Evolutionary conservation across 306 rosid species (phyloP), one percentile per base, ranked within the genome.

Genomic region (Cucumis cinereus): DNA sequence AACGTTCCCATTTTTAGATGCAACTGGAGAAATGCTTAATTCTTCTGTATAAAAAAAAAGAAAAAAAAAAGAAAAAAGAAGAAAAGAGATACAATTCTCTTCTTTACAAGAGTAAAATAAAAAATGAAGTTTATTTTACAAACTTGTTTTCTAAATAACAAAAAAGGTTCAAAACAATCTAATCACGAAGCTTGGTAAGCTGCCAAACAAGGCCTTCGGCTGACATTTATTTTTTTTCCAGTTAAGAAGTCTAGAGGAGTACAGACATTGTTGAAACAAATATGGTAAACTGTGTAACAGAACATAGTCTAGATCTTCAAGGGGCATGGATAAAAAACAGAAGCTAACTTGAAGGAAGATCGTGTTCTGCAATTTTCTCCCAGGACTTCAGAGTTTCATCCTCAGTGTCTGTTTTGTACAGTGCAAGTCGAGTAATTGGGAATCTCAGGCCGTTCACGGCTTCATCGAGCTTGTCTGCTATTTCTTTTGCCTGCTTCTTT

Each of bases 351-450:
- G 85, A 75, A 72, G 61, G 63, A 35, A 93, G 90, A 76, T 50
- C 74, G 84, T 78, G 88, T 64, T 87, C 96, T 38, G 88, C 86
- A 75, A 93, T 86, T 85, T 91, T 90, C 85, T 91, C 90, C 98
- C 97, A 93, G 7, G 96, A 91, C 68, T 90, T 41, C 35, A 90
- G 91, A 79, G 94, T 85, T 74, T 64, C 79, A 87, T 91, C 98
- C 66, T 70, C 80, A 0, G 94, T 82, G 81, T 91, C 91, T 0
- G 98, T 91, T 86, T 85, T 91, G 88, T 88, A 93, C 55, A 93
- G 76, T 7, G 94, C 98, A 57, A 93, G 89, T 41, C 84, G 86
- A 66, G 74, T 88, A 33, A 91, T 67, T 22, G 82, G 86, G 75
- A 91, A 91, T 82, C 76, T 91, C 82, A 88, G 80, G 45, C 91